These are phyloP conservation scores for Elaeis oleifera DNA, from an alignment of 202 grass and related monocot species.

Conservation along the genomic window DNA sequence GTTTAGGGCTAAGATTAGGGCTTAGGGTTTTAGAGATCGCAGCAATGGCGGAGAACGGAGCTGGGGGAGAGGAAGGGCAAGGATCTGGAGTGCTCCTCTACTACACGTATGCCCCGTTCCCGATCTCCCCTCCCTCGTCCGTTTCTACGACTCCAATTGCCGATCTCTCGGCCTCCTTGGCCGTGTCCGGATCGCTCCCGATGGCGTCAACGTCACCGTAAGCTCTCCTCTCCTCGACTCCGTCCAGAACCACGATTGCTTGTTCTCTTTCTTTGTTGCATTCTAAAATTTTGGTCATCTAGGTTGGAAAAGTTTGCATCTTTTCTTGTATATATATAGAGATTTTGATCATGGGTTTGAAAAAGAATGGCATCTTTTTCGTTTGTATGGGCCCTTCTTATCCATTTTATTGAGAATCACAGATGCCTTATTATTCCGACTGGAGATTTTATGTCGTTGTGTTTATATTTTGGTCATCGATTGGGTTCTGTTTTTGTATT, in stretches of 20 bases:
- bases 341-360: no score
- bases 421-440: no score
- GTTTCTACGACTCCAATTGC: slow-evolving; percentile 59
- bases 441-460: no score
- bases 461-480: no score
- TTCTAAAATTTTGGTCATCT: background rate
- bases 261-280: no score
- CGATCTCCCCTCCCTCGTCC: slow-evolving; percentile 42
- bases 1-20: background rate
- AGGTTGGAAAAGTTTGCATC: background rate
- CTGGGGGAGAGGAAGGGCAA: background rate
- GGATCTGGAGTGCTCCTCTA: slow-evolving; percentile 75
- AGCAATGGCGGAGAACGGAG: background rate
- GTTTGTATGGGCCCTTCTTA: no score
- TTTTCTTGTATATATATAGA: background rate
- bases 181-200: slow-evolving; percentile 66
- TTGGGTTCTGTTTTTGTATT: background rate
- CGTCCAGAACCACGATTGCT: no score
- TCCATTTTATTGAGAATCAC: no score
- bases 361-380: no score
- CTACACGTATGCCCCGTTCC: slow-evolving; percentile 74
- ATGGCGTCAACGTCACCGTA: slow-evolving; percentile 89
- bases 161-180: slow-evolving; percentile 58
- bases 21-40: slow-evolving; percentile 5
- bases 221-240: background rate